Percentiles rank a stretch among this genome's conserved stretches.
These are phyloP conservation scores for Elsinoe fawcettii DNA, from an alignment of 2,329 filamentous ascomycete species.

Conservation along the genomic window DNA sequence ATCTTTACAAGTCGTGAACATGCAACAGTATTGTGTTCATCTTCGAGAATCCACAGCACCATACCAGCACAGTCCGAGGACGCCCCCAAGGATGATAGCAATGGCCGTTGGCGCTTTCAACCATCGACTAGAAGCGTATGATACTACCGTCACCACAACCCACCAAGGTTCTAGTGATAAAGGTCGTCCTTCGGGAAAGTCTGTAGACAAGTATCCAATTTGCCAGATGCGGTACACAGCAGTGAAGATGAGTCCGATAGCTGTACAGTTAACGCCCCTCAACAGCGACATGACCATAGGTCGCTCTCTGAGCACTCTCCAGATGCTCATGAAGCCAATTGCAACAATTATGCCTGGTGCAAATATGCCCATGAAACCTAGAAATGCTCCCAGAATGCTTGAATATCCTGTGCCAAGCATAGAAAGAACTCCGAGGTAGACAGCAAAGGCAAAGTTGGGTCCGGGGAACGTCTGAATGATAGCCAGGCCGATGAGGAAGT, in stretches of 20 bases:
- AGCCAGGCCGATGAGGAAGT: constrained; percentile 66
- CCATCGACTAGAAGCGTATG: constrained; percentile 35
- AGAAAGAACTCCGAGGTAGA: constrained; percentile 36
- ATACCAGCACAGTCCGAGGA: constrained; percentile 35
- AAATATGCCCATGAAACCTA: constrained; percentile 37
- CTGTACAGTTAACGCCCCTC: constrained; percentile 36
- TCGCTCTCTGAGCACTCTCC: constrained; percentile 32
- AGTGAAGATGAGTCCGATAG: constrained; percentile 38
- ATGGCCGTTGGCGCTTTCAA: constrained; percentile 34
- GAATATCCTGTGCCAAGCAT: constrained; percentile 26
- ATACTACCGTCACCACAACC: constrained; percentile 37
- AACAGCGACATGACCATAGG: constrained; percentile 29
- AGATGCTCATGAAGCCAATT: constrained; percentile 33
- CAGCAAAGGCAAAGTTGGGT: constrained; percentile 50
- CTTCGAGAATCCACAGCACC: constrained; percentile 23
- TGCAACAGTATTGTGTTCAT: not conserved
- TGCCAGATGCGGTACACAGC: constrained; percentile 40
- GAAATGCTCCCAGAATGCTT: constrained; percentile 30
- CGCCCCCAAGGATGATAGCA: constrained; percentile 34
- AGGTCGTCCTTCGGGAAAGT: constrained; percentile 29
- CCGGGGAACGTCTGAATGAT: constrained; percentile 64
- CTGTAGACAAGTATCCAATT: constrained; percentile 36
- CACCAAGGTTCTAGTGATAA: constrained; percentile 38
- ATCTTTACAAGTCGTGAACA: not conserved
- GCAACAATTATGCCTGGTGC: constrained; percentile 33